Evolutionary conservation across 306 rosid species (phyloP).

Genomic region (Benincasa hispida): DNA sequence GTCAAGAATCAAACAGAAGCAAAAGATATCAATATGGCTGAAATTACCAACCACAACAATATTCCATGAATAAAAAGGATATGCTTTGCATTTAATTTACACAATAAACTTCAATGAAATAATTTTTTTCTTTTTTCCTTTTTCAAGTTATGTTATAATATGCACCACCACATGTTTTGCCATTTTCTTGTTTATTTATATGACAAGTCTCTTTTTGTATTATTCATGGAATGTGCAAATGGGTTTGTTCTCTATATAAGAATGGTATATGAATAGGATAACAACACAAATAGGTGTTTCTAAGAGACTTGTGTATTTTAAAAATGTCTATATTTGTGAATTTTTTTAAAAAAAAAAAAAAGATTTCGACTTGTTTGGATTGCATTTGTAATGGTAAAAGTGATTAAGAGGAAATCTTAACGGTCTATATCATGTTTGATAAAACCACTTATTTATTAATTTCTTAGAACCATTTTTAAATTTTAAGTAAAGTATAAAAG

Average conservation of each 20-base stretch:
- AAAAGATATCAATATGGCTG: not conserved
- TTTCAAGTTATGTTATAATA: not conserved
- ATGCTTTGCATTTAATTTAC: not conserved
- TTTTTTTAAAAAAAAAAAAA: too few species aligned
- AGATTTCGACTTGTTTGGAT: too few species aligned
- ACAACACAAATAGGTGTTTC: too few species aligned
- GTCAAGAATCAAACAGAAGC: not conserved
- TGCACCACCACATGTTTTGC: not conserved
- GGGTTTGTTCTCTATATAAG: not conserved
- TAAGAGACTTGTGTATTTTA: too few species aligned
- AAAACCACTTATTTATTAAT: too few species aligned
- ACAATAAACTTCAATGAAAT: not conserved
- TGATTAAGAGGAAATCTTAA: too few species aligned
- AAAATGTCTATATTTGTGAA: too few species aligned
- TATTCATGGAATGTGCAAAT: not conserved
- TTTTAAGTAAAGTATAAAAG: too few species aligned
- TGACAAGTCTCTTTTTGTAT: not conserved
- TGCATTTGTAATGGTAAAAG: too few species aligned
- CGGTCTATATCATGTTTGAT: too few species aligned
- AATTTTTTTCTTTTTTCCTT: not conserved
- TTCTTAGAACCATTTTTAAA: too few species aligned
- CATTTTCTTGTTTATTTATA: not conserved
- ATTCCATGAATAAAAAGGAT: not conserved
- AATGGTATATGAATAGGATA: too few species aligned
- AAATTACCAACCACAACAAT: not conserved